Evolutionary conservation across 2,329 filamentous ascomycete genomes (phyloP), one percentile per base, ranked within the genome.

Genomic region (Ascochyta fabae): DNA sequence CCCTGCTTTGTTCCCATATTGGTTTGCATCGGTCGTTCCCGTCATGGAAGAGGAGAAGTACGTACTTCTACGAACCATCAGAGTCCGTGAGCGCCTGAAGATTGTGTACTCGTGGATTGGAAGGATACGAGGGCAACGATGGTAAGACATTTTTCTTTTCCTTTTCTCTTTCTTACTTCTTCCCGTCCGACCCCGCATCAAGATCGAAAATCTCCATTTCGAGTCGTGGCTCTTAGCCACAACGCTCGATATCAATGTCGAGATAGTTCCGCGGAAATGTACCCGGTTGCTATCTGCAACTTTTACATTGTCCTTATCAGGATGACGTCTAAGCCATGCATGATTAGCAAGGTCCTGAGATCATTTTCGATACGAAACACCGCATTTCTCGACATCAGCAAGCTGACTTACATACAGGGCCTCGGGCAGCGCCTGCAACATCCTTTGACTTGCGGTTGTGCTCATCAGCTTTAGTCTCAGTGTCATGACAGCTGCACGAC

Each of bases 11-110:
- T 95, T 96, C 63, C 90, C 92, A 0, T 96, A 92, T 83, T 97
- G 93, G 93, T 89, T 96, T 63, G 92, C 90, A 9, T 91, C 86
- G 68, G 87, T 95, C 19, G 76, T 96, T 12, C 92, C 92, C 0
- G 86, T 95, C 34, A 83, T 84, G 13, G 90, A 95, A 24, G 79
- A 86, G 26, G 89, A 95, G 66, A 96, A 94, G 71, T 96, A 96
- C 64, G 81, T 84, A 12, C 78, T 97, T 19, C 77, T 97, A 13
- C 81, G 81, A 12, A 89, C 88, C 5, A 87, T 82, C 3, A 94
- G 90, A 62, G 91, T 96, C 4, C 82, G 93, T 56, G 87, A 92
- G 68, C 81, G 93, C 53, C 76, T 96, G 51, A 96, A 96, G 78
- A 88, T 96, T 45, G 91, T 90, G 58, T 90, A 88, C 46, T 78